Evolutionary conservation across 768 basidiomycete species (phyloP).

Genomic region (Serendipita sp.): DNA sequence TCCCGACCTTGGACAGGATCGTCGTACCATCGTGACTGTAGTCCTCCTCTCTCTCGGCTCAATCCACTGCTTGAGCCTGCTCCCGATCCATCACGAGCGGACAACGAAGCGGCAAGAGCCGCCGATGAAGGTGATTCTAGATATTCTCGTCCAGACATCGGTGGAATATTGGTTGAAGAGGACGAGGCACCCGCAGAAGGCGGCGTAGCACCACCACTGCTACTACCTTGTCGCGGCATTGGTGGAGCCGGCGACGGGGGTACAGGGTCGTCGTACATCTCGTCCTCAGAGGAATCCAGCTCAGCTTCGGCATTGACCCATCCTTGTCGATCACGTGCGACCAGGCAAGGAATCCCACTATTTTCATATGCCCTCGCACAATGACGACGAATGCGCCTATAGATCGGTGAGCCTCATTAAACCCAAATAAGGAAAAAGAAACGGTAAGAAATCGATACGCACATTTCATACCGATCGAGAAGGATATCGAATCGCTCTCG

Average conservation of each 20-base stretch:
- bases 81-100: too few species aligned
- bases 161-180: too few species aligned
- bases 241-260: too few species aligned
- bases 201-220: too few species aligned
- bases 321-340: neutral
- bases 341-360: neutral
- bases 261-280: neutral
- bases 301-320: conserved; percentile 1
- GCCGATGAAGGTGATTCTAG: too few species aligned
- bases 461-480: conserved; percentile 2
- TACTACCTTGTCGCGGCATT: too few species aligned
- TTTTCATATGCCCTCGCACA: neutral
- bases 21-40: neutral
- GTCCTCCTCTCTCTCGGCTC: too few species aligned
- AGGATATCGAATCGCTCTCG: conserved; percentile 1
- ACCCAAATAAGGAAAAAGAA: neutral
- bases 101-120: too few species aligned
- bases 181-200: too few species aligned
- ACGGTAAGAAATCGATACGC: neutral
- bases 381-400: conserved; percentile 1
- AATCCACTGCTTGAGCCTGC: too few species aligned
- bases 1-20: neutral
- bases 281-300: conserved; percentile 10
- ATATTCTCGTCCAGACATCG: too few species aligned
- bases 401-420: neutral